Conservation (phyloP, 139 green algal species). For the Chlamydomonas eustigma region DNA sequence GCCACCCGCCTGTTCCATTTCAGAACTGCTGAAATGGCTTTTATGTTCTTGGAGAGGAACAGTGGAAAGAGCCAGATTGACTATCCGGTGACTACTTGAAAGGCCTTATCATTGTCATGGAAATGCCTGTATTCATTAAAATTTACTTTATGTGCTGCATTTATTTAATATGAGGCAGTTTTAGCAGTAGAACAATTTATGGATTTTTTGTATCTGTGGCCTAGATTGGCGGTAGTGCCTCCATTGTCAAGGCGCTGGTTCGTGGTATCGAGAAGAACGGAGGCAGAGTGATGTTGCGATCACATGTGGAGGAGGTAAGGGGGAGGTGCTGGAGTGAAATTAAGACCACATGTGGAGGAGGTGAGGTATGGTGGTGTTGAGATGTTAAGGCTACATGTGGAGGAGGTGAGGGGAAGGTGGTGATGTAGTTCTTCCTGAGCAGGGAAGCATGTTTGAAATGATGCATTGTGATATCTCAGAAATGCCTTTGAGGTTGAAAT, state of each 20-base stretch:
- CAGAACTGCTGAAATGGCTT: conserved; percentile 56
- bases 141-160: no score
- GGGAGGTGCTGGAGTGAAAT: no score
- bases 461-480: no score
- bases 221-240: conserved; percentile 51
- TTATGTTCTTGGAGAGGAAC: conserved; percentile 77
- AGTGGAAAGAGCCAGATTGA: conserved; percentile 46
- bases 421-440: no score
- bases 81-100: conserved; percentile 47
- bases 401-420: conserved; percentile 58
- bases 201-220: neutral
- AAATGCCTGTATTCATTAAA: no score
- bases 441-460: no score
- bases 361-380: conserved; percentile 65
- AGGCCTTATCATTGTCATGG: no score
- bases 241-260: conserved; percentile 73
- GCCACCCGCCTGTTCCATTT: no score
- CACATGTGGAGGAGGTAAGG: conserved; percentile 65
- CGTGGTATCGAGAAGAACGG: conserved; percentile 69
- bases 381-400: conserved; percentile 61
- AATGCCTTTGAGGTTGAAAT: no score
- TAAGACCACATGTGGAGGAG: conserved; percentile 67
- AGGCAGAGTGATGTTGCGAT: conserved; percentile 54
- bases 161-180: no score
- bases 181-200: no score